Evolutionary conservation across 352 stramenopile genomes (phyloP).

Genomic region (Phytopythium helicoides): DNA sequence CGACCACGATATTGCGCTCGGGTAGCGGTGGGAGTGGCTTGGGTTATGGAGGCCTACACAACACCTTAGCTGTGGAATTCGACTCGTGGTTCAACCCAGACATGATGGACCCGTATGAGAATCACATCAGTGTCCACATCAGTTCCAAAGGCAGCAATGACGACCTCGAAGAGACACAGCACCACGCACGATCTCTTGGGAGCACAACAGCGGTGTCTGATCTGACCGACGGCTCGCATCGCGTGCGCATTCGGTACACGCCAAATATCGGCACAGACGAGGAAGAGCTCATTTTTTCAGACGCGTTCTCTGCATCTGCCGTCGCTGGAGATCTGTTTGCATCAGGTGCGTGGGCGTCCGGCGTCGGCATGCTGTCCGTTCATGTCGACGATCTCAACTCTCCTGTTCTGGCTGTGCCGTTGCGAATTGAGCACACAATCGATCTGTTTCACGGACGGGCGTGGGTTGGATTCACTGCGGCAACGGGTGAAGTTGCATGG

Average conservation of each 20-base stretch:
- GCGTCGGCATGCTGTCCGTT: constrained; percentile 78
- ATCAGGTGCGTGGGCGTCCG: constrained; percentile 46
- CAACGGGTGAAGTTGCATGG: constrained; percentile 80
- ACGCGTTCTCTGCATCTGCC: constrained; percentile 51
- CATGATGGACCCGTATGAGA: constrained; percentile 87
- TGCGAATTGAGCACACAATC: constrained; percentile 83
- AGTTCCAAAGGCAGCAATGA: constrained; percentile 14
- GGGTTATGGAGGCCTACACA: constrained; percentile 86
- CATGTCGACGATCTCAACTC: constrained; percentile 88
- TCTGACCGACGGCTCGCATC: constrained; percentile 69
- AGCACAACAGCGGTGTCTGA: constrained; percentile 72
- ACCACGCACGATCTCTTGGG: constrained; percentile 78
- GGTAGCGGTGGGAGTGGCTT: constrained; percentile 71
- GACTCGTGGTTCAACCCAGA: constrained; percentile 93
- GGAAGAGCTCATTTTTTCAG: constrained; percentile 59
- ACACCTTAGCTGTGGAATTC: constrained; percentile 89
- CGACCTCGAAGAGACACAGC: constrained; percentile 32
- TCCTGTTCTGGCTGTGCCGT: constrained; percentile 74
- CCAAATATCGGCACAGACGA: constrained; percentile 64
- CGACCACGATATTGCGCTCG: constrained; percentile 52
- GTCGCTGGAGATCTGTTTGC: constrained; percentile 69
- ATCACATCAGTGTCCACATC: constrained; percentile 90
- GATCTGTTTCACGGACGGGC: constrained; percentile 80
- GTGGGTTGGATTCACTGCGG: constrained; percentile 92
- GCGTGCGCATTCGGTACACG: constrained; percentile 72